Evolutionary conservation across 2,329 filamentous ascomycete species (phyloP), one percentile per base, ranked within the genome.

Genomic region (Fusarium coicis): DNA sequence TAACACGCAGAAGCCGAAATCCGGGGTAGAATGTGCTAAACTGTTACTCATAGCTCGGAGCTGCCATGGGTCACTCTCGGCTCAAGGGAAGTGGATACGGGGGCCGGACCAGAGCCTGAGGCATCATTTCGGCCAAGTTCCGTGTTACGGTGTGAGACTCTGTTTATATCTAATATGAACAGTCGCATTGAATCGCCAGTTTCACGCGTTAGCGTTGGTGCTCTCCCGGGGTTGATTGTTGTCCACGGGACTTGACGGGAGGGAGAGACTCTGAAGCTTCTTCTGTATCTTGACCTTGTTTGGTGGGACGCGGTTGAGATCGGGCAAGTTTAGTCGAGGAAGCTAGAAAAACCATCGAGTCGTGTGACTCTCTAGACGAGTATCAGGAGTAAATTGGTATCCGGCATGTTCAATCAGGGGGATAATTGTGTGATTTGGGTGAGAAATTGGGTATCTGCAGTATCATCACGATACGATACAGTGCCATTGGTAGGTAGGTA

Each of bases 41-140:
- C 40, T 63, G 62, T 67, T 74, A 72, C 71, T 73, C 70, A 73
- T 72, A 73, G 64, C 50, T 68, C 34, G 44, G 55, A 63, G 57
- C 57, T 54, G 59, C 30, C 30, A 63, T 63, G 46, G 52, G 59
- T 69, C 50, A 65, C 52, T 62, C 59, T 73, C 70, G 70, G 70
- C 43, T 69, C 39, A 73, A 73, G 60, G 70, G 70, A 73, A 44
- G 63, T 66, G 63, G 63, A 43, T 62, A 57, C 42, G 42, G 30
- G 30, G 14, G 40, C 44, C 32, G 58, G 54, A 57, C 2, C 36
- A 28, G 40, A 16, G 69, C 70, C 70, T 65, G 46, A 73, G 70
- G 70, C 70, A 73, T 36, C 46, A 49, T 52, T 68, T 73, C 70
- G 70, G 70, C 28, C 70, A 70, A 70, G 60, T 70, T 70, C 68